A percentile compares a stretch with the other conserved stretches of the same genome.
Evolutionary conservation across 176 grass and related monocot species (phyloP).

Genomic region (Hsuehochloa calcarea): DNA sequence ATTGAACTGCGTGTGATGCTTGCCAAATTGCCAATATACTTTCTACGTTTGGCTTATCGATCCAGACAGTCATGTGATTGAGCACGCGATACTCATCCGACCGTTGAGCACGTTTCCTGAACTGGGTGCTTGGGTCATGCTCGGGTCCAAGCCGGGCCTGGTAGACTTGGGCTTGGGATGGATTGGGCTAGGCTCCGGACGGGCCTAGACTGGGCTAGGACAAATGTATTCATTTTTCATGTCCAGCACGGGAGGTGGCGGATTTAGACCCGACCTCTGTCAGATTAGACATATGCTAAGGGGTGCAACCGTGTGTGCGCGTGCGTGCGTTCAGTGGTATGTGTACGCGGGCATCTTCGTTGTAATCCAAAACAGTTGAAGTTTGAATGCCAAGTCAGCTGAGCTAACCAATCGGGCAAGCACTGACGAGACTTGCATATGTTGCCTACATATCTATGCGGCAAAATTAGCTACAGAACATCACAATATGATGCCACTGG

Average conservation of each 20-base stretch:
- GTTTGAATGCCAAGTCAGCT: too few species aligned
- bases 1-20: not conserved
- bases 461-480: too few species aligned
- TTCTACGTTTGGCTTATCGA: not conserved
- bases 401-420: not conserved
- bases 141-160: not conserved
- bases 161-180: not conserved
- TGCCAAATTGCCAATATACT: not conserved
- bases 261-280: too few species aligned
- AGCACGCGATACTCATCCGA: not conserved
- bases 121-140: not conserved
- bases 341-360: too few species aligned
- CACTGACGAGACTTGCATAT: not conserved
- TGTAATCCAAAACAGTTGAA: too few species aligned
- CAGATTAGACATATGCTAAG: too few species aligned
- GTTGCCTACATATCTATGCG: not conserved
- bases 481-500: too few species aligned
- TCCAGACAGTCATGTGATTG: not conserved
- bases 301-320: accelerated
- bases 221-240: not conserved
- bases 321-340: too few species aligned
- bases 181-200: not conserved
- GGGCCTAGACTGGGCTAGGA: not conserved
- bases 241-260: too few species aligned
- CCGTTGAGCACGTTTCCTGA: not conserved